phyloP scores from a whole-genome alignment of 2,329 filamentous ascomycete genomes.

The Berkeleyomyces basicola region DNA sequence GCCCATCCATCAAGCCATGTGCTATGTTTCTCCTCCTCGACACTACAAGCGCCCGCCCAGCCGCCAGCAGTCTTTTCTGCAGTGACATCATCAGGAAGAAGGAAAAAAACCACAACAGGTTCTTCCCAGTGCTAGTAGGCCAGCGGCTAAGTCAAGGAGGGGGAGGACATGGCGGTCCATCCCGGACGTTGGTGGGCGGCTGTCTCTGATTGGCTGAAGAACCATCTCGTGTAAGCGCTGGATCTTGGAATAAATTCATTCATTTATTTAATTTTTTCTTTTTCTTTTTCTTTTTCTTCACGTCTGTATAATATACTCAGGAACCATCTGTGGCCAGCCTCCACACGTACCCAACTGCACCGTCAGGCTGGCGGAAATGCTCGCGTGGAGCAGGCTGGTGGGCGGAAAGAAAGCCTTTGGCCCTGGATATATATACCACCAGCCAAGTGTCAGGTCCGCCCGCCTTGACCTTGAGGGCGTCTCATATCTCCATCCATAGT shows the following conservation, averaged over 20 bases:
- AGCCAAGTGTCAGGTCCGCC: not conserved
- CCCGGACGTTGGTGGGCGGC: not conserved
- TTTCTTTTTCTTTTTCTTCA: not conserved
- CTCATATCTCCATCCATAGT: not conserved
- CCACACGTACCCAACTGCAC: not conserved
- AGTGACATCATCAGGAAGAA: not conserved
- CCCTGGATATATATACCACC: not conserved
- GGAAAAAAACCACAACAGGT: no score
- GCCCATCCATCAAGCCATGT: no score
- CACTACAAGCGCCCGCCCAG: not conserved
- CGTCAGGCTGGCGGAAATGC: not conserved
- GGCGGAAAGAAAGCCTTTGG: slow-evolving; percentile 16
- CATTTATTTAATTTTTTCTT: not conserved
- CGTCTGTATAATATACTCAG: no score
- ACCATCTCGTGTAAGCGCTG: not conserved
- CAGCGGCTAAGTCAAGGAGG: not conserved
- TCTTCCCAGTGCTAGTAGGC: no score
- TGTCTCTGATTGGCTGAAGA: not conserved
- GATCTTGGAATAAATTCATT: slow-evolving; percentile 18
- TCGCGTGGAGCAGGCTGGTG: not conserved
- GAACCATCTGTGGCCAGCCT: not conserved
- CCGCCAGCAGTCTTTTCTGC: not conserved
- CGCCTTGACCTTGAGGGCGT: not conserved
- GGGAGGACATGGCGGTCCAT: not conserved
- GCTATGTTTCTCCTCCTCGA: no score